phyloP scores from a whole-genome alignment of 106 monocot species.

The Phalaenopsis equestris region DNA sequence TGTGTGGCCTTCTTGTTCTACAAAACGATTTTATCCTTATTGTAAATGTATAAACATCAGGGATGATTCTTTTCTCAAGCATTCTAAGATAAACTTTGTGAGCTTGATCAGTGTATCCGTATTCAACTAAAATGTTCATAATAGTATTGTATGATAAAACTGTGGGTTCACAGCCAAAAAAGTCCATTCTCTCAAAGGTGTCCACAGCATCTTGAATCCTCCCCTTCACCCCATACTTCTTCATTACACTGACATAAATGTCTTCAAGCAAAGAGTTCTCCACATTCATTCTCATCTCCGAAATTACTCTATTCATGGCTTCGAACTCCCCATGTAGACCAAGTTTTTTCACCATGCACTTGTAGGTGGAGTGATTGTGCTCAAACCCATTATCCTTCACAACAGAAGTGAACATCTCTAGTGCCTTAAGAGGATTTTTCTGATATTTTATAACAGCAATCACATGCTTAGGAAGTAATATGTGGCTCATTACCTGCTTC shows the following conservation, averaged over 20 bases:
- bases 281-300: constrained; percentile 47
- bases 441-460: constrained; percentile 39
- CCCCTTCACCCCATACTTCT: constrained; percentile 46
- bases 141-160: constrained; percentile 74
- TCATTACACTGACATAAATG: constrained; percentile 52
- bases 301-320: constrained; percentile 57
- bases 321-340: constrained; percentile 50
- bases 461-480: constrained; percentile 62
- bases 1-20: constrained; percentile 54
- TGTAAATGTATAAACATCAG: constrained; percentile 69
- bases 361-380: constrained; percentile 54
- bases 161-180: constrained; percentile 62
- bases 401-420: constrained; percentile 61
- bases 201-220: constrained; percentile 61
- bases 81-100: constrained; percentile 93
- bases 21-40: constrained; percentile 87
- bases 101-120: constrained; percentile 60
- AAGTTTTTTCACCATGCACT: constrained; percentile 61
- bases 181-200: constrained; percentile 84
- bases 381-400: constrained; percentile 40
- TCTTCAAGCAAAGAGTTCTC: constrained; percentile 37
- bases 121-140: constrained; percentile 79
- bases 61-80: constrained; percentile 44
- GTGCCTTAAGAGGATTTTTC: constrained; percentile 58
- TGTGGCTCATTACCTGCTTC: constrained; percentile 30